phyloP scores from a whole-genome alignment of 2,329 filamentous ascomycete genomes.

The Conoideocrella luteorostrata region DNA sequence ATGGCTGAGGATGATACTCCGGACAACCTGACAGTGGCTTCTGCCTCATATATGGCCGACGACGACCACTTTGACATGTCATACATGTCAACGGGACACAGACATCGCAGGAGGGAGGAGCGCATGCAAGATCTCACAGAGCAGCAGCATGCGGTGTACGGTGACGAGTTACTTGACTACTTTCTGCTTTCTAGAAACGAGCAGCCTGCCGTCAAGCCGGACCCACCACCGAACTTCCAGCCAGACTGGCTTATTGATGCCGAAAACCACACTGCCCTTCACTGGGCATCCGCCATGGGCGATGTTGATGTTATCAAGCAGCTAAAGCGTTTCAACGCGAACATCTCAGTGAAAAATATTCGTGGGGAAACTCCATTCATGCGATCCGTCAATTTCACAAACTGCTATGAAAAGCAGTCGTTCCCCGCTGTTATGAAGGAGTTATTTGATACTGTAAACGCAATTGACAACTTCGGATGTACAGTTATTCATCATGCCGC shows the following conservation, averaged over 20 bases:
- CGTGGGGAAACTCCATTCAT: constrained; percentile 87
- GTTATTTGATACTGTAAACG: constrained; percentile 73
- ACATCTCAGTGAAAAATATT: constrained; percentile 62
- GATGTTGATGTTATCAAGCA: constrained; percentile 88
- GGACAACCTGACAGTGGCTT: constrained; percentile 76
- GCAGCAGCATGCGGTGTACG: constrained; percentile 83
- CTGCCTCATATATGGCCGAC: constrained; percentile 78
- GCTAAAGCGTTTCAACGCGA: constrained; percentile 73
- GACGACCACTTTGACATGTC: constrained; percentile 70
- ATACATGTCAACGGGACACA: constrained; percentile 52
- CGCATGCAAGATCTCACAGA: constrained; percentile 58
- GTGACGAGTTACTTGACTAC: constrained; percentile 90
- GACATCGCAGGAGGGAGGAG: constrained; percentile 73
- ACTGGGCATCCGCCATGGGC: constrained; percentile 98
- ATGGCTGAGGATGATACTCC: constrained; percentile 74
- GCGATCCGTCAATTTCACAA: constrained; percentile 91
- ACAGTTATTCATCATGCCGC: constrained; percentile 95
- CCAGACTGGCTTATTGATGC: constrained; percentile 91
- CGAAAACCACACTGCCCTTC: constrained; percentile 84
- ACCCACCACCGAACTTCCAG: constrained; percentile 79
- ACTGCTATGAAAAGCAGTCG: constrained; percentile 89
- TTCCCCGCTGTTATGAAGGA: constrained; percentile 81
- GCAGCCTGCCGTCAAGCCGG: constrained; percentile 63
- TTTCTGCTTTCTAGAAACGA: constrained; percentile 83
- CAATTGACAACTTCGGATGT: constrained; percentile 71